Evolutionary conservation across 257 asterid genomes (phyloP), one percentile per base, ranked within the genome.

Genomic region (Primulina huaijiensis): DNA sequence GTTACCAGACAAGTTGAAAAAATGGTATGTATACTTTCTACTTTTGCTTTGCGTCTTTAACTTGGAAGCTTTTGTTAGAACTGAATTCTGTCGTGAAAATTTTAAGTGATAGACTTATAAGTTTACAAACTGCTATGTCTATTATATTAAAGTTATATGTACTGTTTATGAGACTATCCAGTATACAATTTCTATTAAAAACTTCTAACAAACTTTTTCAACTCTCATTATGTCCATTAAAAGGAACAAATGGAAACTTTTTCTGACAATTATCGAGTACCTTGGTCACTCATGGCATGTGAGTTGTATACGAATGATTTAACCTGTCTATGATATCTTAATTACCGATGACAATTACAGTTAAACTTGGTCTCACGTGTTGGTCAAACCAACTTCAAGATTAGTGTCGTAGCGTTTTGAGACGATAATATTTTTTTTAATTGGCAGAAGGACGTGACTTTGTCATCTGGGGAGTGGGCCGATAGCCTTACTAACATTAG

Each of bases 401-500:
- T 64, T 57, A 50, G 20, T 50, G 20, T 43, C 1, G 7, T 5
- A 4, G 5, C 56, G 16, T 50, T 50, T 50, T 50, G 8, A 50
- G 20, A 50, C 5, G 62, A 46, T 72, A 64, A 31, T 31, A 31
- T 31, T 2, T 56, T 55, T 40, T 68, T 80, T 76, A 65, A 56
- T 58, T 70, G 72, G 72, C 77, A 76, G 83, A 84, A 84, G 77
- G 83, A 74, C 46, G 53, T 68, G 75, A 69, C 79, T 11, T 74
- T 84, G 64, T 79, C 95, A 74, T 80, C 87, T 62, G 90, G 88
- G 78, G 96, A 84, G 60, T 91, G 98, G 98, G 97, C 92, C 60
- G 95, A 92, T 75, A 91, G 92, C 78, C 90, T 92, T 70, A 92
- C 97, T 74, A 83, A 89, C 81, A 81, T 89, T 71, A 88, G 97